phyloP scores from a whole-genome alignment of 2,329 filamentous ascomycete species.

The Penicillium sp. region DNA sequence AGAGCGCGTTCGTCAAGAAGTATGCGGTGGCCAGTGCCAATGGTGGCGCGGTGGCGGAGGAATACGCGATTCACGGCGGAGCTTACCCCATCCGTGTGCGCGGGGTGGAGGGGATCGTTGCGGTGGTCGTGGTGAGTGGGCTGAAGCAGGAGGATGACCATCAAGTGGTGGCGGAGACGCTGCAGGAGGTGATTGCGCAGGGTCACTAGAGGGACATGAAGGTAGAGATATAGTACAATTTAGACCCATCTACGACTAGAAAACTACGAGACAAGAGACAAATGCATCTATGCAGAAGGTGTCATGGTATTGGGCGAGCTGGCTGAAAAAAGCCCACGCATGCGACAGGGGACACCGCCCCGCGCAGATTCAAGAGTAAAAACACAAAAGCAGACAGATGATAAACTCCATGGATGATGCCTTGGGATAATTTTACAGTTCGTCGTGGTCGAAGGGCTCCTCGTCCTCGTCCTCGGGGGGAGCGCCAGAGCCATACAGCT shows the following conservation, averaged over 20 bases:
- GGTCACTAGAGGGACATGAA: slow-evolving; percentile 13
- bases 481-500: slow-evolving; percentile 74
- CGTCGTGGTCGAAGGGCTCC: slow-evolving; percentile 67
- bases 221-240: not conserved
- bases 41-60: slow-evolving; percentile 46
- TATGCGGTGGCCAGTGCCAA: slow-evolving; percentile 59
- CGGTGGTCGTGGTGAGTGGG: slow-evolving; percentile 71
- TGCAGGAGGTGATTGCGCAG: slow-evolving; percentile 51
- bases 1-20: slow-evolving; percentile 62
- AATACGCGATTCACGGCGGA: slow-evolving; percentile 76
- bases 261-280: not conserved
- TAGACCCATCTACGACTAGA: not conserved
- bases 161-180: slow-evolving; percentile 67
- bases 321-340: slow-evolving; percentile 9
- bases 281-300: slow-evolving; percentile 17
- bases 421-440: slow-evolving; percentile 62
- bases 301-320: slow-evolving; percentile 23
- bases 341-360: slow-evolving; percentile 13
- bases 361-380: slow-evolving; percentile 16
- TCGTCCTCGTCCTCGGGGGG: slow-evolving; percentile 67
- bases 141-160: slow-evolving; percentile 76
- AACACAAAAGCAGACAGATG: slow-evolving; percentile 27
- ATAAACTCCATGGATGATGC: slow-evolving; percentile 38
- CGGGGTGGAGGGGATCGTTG: slow-evolving; percentile 73
- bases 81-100: slow-evolving; percentile 68